These are phyloP conservation scores for Penicillium simplicissimum DNA, from an alignment of 495 filamentous ascomycete species.

Conservation along the genomic window DNA sequence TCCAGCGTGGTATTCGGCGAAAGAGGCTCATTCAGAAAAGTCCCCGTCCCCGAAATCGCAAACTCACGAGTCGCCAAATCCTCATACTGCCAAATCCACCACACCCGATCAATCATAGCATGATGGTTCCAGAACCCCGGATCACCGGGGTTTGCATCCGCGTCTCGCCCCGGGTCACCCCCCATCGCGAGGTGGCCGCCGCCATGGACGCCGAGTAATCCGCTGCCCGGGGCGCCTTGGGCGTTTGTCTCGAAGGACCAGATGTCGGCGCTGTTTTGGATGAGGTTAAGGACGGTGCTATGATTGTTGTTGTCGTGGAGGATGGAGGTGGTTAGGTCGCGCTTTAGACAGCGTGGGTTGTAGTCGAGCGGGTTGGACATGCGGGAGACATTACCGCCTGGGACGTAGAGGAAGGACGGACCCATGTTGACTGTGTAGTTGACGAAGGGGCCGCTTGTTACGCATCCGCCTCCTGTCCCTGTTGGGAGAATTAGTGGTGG, in stretches of 20 bases:
- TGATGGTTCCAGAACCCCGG: constrained; percentile 72
- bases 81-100: constrained; percentile 70
- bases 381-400: constrained; percentile 20
- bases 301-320: constrained; percentile 53
- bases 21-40: constrained; percentile 55
- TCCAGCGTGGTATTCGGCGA: constrained; percentile 51
- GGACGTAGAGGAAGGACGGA: constrained; percentile 42
- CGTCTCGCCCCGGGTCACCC: constrained; percentile 60
- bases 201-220: constrained; percentile 58
- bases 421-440: constrained; percentile 53
- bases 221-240: constrained; percentile 50
- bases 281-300: constrained; percentile 46
- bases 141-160: constrained; percentile 61
- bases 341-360: constrained; percentile 66
- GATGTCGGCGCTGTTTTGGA: constrained; percentile 46
- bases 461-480: constrained; percentile 65
- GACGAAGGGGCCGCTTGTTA: constrained; percentile 60
- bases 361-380: constrained; percentile 36
- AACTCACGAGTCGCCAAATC: constrained; percentile 48
- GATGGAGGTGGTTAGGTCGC: constrained; percentile 58
- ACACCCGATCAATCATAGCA: constrained; percentile 66
- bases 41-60: constrained; percentile 55
- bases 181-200: constrained; percentile 66
- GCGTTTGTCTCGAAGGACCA: constrained; percentile 53
- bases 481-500: constrained; percentile 38